These are phyloP conservation scores for Solanum arcanum DNA, from an alignment of 257 asterid species.

Conservation along the genomic window DNA sequence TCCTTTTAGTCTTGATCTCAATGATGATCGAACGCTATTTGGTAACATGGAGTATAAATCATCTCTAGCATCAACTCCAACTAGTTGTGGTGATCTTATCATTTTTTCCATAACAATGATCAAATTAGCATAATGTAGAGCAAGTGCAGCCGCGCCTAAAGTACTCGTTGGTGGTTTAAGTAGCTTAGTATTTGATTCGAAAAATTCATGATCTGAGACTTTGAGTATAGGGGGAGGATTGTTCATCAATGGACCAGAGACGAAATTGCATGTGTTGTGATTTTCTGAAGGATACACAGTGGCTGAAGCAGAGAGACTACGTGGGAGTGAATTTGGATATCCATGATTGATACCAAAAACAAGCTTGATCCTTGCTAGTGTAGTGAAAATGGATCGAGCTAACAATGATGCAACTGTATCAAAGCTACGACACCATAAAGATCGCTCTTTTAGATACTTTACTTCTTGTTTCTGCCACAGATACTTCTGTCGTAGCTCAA, in stretches of 20 bases:
- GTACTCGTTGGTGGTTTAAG: slow-evolving; percentile 58
- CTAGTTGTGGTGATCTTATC: slow-evolving; percentile 75
- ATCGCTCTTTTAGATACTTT: slow-evolving; percentile 60
- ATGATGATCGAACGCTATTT: slow-evolving; percentile 38
- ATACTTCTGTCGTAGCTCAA: slow-evolving; percentile 63
- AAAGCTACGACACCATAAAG: slow-evolving; percentile 73
- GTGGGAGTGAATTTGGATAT: slow-evolving; percentile 45
- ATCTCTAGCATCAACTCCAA: slow-evolving; percentile 83
- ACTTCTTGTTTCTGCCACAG: slow-evolving; percentile 70
- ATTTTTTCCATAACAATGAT: slow-evolving; percentile 82
- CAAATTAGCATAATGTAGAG: slow-evolving; percentile 75
- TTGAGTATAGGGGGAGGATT: slow-evolving; percentile 14
- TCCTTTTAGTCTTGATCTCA: slow-evolving; percentile 61
- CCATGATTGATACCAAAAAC: slow-evolving; percentile 54
- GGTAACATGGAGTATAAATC: slow-evolving; percentile 86
- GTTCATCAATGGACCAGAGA: slow-evolving; percentile 55
- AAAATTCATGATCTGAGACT: slow-evolving; percentile 14
- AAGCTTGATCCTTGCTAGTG: slow-evolving; percentile 63
- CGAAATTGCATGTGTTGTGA: slow-evolving; percentile 15
- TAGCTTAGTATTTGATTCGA: slow-evolving; percentile 36
- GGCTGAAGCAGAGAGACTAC: slow-evolving; percentile 76
- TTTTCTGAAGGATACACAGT: slow-evolving; percentile 72
- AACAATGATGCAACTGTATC: slow-evolving; percentile 52
- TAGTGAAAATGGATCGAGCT: slow-evolving; percentile 54
- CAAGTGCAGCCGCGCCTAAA: slow-evolving; percentile 71